Percentiles rank a stretch among this genome's conserved stretches.
Evolutionary conservation across 495 filamentous ascomycete genomes (phyloP).

Genomic region (Penicillium nucicola): DNA sequence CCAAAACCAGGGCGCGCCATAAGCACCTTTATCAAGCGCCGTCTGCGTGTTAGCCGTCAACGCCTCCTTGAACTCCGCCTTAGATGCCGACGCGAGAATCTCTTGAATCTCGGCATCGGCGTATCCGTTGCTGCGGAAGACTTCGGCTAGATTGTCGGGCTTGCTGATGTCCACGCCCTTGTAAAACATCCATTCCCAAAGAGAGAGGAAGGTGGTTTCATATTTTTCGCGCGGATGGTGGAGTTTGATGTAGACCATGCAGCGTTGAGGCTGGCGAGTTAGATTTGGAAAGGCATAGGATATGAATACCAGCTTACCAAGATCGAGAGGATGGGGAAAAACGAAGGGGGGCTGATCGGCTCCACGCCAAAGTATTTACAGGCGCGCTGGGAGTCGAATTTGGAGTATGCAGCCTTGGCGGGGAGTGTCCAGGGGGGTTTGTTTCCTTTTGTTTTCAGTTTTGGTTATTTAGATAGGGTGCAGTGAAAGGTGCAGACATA

Average conservation of each 20-base stretch:
- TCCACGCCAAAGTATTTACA: conserved; percentile 50
- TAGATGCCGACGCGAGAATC: conserved; percentile 49
- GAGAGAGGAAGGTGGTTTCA: conserved; percentile 39
- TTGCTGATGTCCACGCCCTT: conserved; percentile 47
- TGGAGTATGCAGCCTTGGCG: conserved; percentile 58
- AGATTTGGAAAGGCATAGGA: background rate
- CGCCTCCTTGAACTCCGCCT: conserved; percentile 54
- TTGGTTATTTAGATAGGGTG: no score
- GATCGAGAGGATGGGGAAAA: conserved; percentile 51
- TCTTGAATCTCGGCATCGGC: conserved; percentile 37
- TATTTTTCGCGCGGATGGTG: conserved; percentile 38
- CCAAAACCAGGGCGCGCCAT: conserved; percentile 74
- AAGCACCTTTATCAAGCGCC: conserved; percentile 59
- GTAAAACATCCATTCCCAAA: conserved; percentile 49
- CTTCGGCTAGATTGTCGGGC: conserved; percentile 35
- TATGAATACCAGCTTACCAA: conserved; percentile 25
- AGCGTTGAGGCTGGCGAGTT: conserved; percentile 53
- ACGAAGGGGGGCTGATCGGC: conserved; percentile 39
- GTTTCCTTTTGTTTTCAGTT: no score
- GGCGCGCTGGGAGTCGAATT: conserved; percentile 54
- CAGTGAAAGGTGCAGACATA: no score
- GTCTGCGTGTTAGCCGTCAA: conserved; percentile 58
- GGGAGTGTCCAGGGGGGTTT: conserved; percentile 69
- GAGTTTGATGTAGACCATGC: conserved; percentile 61
- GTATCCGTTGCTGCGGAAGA: conserved; percentile 33